Conservation (phyloP, 2,329 filamentous ascomycete species). For the Fusarium austroafricanum region DNA sequence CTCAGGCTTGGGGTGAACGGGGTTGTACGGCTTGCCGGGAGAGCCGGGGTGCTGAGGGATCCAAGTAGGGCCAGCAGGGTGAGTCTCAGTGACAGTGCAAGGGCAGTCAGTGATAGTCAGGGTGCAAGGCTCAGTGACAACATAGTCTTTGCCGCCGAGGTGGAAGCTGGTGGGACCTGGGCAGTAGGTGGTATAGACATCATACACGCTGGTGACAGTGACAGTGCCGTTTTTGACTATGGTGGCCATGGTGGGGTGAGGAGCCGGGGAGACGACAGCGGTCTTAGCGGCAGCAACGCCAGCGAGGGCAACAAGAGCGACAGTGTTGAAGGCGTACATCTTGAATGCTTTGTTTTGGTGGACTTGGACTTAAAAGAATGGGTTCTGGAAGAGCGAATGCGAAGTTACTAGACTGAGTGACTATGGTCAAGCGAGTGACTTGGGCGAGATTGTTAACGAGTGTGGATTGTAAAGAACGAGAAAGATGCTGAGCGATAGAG, state of each 20-base stretch:
- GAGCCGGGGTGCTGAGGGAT: conserved; percentile 11
- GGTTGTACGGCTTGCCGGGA: background rate
- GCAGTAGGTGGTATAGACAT: conserved; percentile 56
- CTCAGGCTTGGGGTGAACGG: too few relatives aligned
- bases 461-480: conserved; percentile 25
- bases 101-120: conserved; percentile 67
- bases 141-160: conserved; percentile 63
- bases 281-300: conserved; percentile 40
- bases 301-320: conserved; percentile 42
- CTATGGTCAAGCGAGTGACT: conserved; percentile 44
- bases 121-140: conserved; percentile 64
- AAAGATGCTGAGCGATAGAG: conserved; percentile 22
- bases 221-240: conserved; percentile 42
- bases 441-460: conserved; percentile 38
- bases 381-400: conserved; percentile 19
- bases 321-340: conserved; percentile 46
- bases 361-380: conserved; percentile 11
- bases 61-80: conserved; percentile 38
- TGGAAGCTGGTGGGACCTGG: conserved; percentile 63
- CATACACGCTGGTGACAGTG: conserved; percentile 52
- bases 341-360: conserved; percentile 36
- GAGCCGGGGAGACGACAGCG: conserved; percentile 13
- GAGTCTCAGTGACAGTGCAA: conserved; percentile 57
- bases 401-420: conserved; percentile 18
- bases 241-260: conserved; percentile 20